These are phyloP conservation scores for Westerdykella sp. DNA, from an alignment of 2,329 filamentous ascomycete species.

Conservation along the genomic window DNA sequence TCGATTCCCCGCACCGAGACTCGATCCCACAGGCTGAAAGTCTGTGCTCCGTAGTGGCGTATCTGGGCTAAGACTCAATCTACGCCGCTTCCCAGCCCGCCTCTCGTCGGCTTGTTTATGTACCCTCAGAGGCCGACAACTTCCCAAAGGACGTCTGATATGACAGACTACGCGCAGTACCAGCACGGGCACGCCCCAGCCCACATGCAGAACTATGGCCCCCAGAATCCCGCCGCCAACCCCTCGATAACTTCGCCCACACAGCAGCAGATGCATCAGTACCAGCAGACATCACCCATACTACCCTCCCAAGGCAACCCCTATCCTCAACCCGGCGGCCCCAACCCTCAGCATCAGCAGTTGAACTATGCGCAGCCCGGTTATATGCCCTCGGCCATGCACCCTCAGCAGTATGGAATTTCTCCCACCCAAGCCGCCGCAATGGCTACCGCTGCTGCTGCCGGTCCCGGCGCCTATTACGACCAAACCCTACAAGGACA, in stretches of 20 bases:
- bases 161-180: conserved; percentile 47
- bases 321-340: conserved; percentile 58
- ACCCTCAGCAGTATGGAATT: conserved; percentile 64
- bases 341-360: conserved; percentile 58
- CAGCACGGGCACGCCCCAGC: conserved; percentile 41
- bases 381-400: conserved; percentile 67
- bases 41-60: conserved; percentile 29
- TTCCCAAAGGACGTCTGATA: conserved; percentile 17
- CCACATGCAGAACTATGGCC: conserved; percentile 37
- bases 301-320: conserved; percentile 62
- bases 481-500: conserved; percentile 57
- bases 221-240: conserved; percentile 33
- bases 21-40: conserved; percentile 11
- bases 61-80: conserved; percentile 27
- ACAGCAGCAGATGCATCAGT: conserved; percentile 47
- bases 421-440: conserved; percentile 81
- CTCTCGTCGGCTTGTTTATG: conserved; percentile 17
- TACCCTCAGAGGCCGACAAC: conserved; percentile 14
- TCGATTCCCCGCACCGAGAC: conserved; percentile 8
- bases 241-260: conserved; percentile 64
- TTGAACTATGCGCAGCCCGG: conserved; percentile 80
- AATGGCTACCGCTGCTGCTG: conserved; percentile 89
- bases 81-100: conserved; percentile 19
- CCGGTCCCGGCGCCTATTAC: conserved; percentile 65
- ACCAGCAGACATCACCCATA: conserved; percentile 70